Conservation (phyloP, 2,329 filamentous ascomycete genomes). For the Fusarium camptoceras region DNA sequence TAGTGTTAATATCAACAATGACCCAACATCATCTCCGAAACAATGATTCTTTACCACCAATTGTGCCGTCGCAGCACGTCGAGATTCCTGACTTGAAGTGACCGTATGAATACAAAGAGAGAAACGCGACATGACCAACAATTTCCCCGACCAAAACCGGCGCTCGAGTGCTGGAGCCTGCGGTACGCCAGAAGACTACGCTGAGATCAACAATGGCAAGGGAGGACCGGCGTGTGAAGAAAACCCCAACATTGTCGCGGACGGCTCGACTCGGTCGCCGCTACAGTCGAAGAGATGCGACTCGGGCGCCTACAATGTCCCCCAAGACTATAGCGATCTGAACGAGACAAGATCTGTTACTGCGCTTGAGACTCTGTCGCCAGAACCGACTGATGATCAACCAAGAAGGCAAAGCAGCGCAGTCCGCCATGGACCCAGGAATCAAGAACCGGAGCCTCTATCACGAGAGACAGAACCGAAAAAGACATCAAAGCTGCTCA, state of each 20-base stretch:
- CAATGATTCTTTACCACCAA: slow-evolving; percentile 1
- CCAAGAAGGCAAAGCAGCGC: slow-evolving; percentile 17
- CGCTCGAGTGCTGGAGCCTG: slow-evolving; percentile 3
- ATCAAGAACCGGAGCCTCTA: slow-evolving; percentile 8
- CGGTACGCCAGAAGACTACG: slow-evolving; percentile 4
- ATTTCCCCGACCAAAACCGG: neutral
- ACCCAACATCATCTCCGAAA: neutral
- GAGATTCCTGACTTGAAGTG: slow-evolving; percentile 3
- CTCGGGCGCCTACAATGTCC: slow-evolving; percentile 44
- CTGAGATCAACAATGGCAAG: neutral
- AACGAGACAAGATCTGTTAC: slow-evolving; percentile 52
- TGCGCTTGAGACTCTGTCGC: slow-evolving; percentile 15
- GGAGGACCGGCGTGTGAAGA: neutral
- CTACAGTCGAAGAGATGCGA: slow-evolving; percentile 1
- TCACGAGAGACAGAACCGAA: slow-evolving; percentile 23
- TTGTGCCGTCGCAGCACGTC: neutral
- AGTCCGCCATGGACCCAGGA: neutral
- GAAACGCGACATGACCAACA: slow-evolving; percentile 11
- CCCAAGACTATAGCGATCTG: slow-evolving; percentile 55
- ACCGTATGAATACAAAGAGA: neutral
- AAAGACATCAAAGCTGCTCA: slow-evolving; percentile 62
- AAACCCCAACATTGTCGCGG: neutral
- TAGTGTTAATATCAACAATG: slow-evolving; percentile 9
- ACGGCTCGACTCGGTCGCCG: neutral
- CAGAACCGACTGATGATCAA: slow-evolving; percentile 5